Evolutionary conservation across 2,329 filamentous ascomycete genomes (phyloP), one percentile per base, ranked within the genome.

Genomic region (Fusarium circinatum): DNA sequence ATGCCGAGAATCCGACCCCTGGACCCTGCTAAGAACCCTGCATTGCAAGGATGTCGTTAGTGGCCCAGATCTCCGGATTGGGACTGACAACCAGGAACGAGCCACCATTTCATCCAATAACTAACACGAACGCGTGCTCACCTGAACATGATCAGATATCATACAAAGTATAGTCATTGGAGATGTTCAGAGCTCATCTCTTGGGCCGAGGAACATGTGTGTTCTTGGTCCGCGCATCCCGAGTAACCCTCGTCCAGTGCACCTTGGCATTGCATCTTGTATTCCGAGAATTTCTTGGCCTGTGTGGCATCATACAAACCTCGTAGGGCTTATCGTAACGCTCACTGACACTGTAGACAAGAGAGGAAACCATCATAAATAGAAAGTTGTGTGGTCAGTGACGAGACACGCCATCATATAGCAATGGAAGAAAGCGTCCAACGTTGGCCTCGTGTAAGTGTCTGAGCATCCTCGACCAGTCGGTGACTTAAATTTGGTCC

Each of bases 21-120:
- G 74, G 71, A 75, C 76, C 76, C 74, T 78, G 75, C 67, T 73
- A 66, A 63, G 30, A 49, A 56, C 49, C 65, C 34, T 63, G 62
- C 49, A 65, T 71, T 55, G 57, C 60, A 68, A 72, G 65, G 66
- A 59, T 71, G 62, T 65, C 36, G 62, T 67, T 47, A 52, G 60
- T 64, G 71, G 63, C 68, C 55, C 48, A 61, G 58, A 52, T 47
- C 57, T 66, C 75, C 75, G 71, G 69, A 77, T 76, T 68, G 36
- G 74, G 74, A 55, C n/a, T 56, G 59, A 56, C 60, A 60, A 36
- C 51, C 45, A 64, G 59, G 71, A 65, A 75, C 64, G 63, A 76
- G 69, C 72, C 69, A 71, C 65, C 42, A 48, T 45, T 49, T 48
- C 8, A 44, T 39, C 54, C 32, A 59, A 75, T 68, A 48, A 59